Evolutionary conservation across 495 filamentous ascomycete species (phyloP).

Genomic region (Neurospora tetraspora): DNA sequence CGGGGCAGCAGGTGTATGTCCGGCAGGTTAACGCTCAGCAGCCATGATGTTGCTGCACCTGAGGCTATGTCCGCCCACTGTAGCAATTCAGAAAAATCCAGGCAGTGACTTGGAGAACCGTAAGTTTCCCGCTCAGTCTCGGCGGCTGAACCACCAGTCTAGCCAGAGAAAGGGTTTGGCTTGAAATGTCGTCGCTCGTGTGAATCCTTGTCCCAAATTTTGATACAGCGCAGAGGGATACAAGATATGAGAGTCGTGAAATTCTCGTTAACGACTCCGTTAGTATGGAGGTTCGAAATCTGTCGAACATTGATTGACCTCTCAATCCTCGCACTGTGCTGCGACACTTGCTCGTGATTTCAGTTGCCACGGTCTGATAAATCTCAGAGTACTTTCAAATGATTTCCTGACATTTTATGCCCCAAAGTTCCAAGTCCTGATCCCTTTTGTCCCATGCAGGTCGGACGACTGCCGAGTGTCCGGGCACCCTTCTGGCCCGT

Average conservation of each 20-base stretch:
- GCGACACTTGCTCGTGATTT: not conserved
- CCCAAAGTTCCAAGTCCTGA: not conserved
- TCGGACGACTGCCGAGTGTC: not conserved
- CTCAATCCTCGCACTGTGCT: not conserved
- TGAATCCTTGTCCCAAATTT: not conserved
- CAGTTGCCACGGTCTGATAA: too few relatives aligned
- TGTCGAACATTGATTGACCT: not conserved
- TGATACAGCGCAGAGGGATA: not conserved
- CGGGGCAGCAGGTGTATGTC: too few relatives aligned
- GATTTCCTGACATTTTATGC: not conserved
- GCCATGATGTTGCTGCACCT: too few relatives aligned
- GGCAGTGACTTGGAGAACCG: not conserved
- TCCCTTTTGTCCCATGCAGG: too few relatives aligned
- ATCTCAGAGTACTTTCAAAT: too few relatives aligned
- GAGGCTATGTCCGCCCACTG: too few relatives aligned
- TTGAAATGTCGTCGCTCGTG: not conserved
- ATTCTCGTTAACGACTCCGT: not conserved
- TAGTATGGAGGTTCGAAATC: not conserved
- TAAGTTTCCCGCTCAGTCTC: not conserved
- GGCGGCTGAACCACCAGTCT: not conserved
- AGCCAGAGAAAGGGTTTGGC: not conserved
- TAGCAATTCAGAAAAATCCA: too few relatives aligned
- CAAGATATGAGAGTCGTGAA: not conserved
- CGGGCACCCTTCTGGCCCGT: not conserved
- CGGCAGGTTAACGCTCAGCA: too few relatives aligned